Evolutionary conservation across 495 filamentous ascomycete genomes (phyloP).

Genomic region (Paragyromitra xinjiangensis): DNA sequence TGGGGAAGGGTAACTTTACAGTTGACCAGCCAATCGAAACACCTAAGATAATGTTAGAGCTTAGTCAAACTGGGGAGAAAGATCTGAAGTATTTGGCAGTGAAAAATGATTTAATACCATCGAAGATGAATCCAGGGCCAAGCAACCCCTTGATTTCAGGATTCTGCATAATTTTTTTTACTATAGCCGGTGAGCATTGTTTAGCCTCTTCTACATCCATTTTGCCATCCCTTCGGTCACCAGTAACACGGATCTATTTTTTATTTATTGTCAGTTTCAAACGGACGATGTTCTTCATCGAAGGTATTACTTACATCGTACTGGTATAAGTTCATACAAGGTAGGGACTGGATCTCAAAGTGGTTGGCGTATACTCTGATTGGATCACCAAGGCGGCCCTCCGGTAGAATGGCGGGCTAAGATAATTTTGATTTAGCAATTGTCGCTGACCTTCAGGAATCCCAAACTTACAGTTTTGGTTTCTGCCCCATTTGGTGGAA

Average conservation of each 20-base stretch:
- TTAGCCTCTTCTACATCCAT: constrained; percentile 24
- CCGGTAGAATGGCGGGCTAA: background rate
- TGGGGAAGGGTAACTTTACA: constrained; percentile 23
- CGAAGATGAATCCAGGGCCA: constrained; percentile 42
- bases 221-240: constrained; percentile 14
- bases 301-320: constrained; percentile 37
- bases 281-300: background rate
- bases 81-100: background rate
- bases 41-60: background rate
- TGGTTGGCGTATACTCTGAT: constrained; percentile 41
- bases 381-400: constrained; percentile 18
- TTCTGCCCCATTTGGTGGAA: constrained; percentile 20
- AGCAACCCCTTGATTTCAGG: constrained; percentile 28
- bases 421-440: background rate
- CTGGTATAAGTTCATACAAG: constrained; percentile 27
- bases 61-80: background rate
- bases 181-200: constrained; percentile 43
- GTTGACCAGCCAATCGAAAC: constrained; percentile 51
- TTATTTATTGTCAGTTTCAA: background rate
- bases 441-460: background rate
- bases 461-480: constrained; percentile 22
- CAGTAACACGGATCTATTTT: constrained; percentile 45
- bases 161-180: constrained; percentile 33
- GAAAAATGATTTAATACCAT: constrained; percentile 19
- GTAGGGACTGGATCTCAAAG: constrained; percentile 46